Percentiles rank a stretch among this genome's conserved stretches.
These are phyloP conservation scores for Staphylotrichum tortipilum DNA, from an alignment of 495 filamentous ascomycete genomes.

Conservation along the genomic window DNA sequence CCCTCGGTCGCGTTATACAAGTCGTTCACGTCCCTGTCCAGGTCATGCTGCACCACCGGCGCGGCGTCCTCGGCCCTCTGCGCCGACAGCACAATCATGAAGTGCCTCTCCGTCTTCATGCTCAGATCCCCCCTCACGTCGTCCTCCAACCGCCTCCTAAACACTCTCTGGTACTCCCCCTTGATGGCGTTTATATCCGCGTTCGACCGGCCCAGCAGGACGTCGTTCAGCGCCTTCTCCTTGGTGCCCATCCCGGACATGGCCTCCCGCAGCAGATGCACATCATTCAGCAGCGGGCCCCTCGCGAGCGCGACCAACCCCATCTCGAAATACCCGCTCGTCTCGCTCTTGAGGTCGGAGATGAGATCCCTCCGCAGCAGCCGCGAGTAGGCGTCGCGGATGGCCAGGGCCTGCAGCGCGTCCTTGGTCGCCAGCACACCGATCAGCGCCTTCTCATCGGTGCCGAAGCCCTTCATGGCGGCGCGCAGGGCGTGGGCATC, in stretches of 20 bases:
- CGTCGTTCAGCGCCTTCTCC: conserved; percentile 75
- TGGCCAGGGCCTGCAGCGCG: conserved; percentile 59
- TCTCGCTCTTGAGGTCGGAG: conserved; percentile 68
- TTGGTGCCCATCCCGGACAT: conserved; percentile 77
- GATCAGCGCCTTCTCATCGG: conserved; percentile 69
- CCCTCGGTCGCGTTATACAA: conserved; percentile 66
- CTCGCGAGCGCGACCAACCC: conserved; percentile 63
- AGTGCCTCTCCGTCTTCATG: conserved; percentile 74
- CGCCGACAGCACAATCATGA: conserved; percentile 65
- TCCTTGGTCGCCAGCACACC: conserved; percentile 56
- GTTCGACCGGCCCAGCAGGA: conserved; percentile 73
- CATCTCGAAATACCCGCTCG: conserved; percentile 59
- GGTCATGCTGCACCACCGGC: conserved; percentile 57
- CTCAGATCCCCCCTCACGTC: conserved; percentile 72
- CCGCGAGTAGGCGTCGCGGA: conserved; percentile 57
- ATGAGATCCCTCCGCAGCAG: conserved; percentile 58
- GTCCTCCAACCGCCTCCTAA: conserved; percentile 48
- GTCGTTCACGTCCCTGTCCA: conserved; percentile 63
- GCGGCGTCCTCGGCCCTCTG: conserved; percentile 64
- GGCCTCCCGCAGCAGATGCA: conserved; percentile 53
- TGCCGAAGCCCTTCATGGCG: conserved; percentile 90
- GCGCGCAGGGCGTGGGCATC: conserved; percentile 63
- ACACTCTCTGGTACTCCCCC: conserved; percentile 57
- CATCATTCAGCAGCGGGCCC: conserved; percentile 68
- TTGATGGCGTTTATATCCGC: conserved; percentile 80